Base-by-base conservation (phyloP, 2,329 filamentous ascomycete species). In the Claviceps spartinae region DNA sequence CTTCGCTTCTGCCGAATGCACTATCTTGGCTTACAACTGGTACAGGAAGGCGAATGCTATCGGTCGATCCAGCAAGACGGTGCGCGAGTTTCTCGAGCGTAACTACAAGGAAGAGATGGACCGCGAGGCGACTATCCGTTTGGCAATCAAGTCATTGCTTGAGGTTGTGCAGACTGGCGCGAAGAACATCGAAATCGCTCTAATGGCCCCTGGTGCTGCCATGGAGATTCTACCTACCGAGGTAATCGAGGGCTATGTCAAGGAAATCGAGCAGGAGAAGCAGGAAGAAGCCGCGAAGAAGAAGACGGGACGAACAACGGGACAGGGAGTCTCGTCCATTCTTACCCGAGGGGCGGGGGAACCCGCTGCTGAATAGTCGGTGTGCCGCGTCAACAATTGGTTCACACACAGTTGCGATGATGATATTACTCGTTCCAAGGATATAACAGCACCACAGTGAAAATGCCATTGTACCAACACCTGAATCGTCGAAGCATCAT, bases 71-170 rank as follows among this genome's bases (percentile, higher is more conserved):
- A 95, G 88, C 80, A 98, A 98, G 80, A 98, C 93, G 9, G 93
- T 98, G 53, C 87, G 93, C 64, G 93, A 98, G 68, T 98, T 98
- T 72, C 81, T 98, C 60, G 93, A 98, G 74, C 85, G 94, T 67
- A 96, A 98, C 74, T 95, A 98, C 79, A 95, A 95, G 77, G 88
- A 94, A 63, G 87, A 88, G 57, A 95, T 98, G 90, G 87, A 96
- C 68, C 83, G 90, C 57, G 89, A 96, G 72, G 85, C 88, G 62
- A 97, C 94, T 43, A 94, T 98, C 68, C 89, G 94, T 67, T 77
- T 98, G 61, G 93, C 93, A 7, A 94, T 98, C 76, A 98, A 98
- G 77, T 98, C 93, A 41, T 79, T 98, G 58, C 76, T 98, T 55
- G 93, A 98, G 71, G 93, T 98, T 51, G 93, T 98, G 56, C 93